A percentile compares a stretch with the other conserved stretches of the same genome.
These are phyloP conservation scores for Karstenula rhodostoma DNA, from an alignment of 2,329 filamentous ascomycete genomes.

Conservation along the genomic window DNA sequence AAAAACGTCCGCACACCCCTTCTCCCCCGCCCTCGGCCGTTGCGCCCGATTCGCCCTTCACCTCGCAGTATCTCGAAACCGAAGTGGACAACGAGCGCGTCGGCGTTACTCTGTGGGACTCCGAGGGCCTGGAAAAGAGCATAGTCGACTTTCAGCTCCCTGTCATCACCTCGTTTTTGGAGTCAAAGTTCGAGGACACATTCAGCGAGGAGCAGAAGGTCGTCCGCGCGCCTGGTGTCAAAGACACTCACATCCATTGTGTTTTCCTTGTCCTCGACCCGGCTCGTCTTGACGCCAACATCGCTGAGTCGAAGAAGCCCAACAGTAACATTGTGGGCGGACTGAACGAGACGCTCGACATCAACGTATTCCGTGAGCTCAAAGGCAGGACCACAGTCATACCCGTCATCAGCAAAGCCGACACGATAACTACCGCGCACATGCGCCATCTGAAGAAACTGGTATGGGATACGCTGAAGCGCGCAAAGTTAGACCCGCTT, in stretches of 20 bases:
- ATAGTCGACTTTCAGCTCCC: slow-evolving; percentile 93
- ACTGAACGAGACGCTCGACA: slow-evolving; percentile 86
- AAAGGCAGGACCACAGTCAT: slow-evolving; percentile 95
- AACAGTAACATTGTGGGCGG: slow-evolving; percentile 68
- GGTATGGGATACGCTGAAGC: slow-evolving; percentile 88
- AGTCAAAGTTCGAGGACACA: slow-evolving; percentile 98
- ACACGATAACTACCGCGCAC: slow-evolving; percentile 93
- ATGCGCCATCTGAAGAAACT: slow-evolving; percentile 92
- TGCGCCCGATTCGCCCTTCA: slow-evolving; percentile 67
- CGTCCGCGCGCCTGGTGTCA: slow-evolving; percentile 86
- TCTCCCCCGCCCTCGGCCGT: slow-evolving; percentile 57
- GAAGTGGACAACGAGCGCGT: slow-evolving; percentile 93
- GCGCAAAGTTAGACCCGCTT: slow-evolving; percentile 84
- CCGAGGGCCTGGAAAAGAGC: slow-evolving; percentile 91
- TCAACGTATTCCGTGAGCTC: slow-evolving; percentile 86
- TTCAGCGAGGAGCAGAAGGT: slow-evolving; percentile 98
- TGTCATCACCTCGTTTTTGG: slow-evolving; percentile 89
- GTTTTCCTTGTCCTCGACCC: slow-evolving; percentile 94
- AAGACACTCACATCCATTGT: slow-evolving; percentile 97
- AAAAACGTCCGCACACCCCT: slow-evolving; percentile 68
- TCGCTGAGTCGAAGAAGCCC: slow-evolving; percentile 67
- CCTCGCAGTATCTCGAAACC: slow-evolving; percentile 89
- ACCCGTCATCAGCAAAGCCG: slow-evolving; percentile 94
- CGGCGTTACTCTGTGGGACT: slow-evolving; percentile 95
- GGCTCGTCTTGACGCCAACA: slow-evolving; percentile 81